Percentiles rank a stretch among this genome's conserved stretches.
These are phyloP conservation scores for Alternaria atra DNA, from an alignment of 2,329 filamentous ascomycete genomes.

Conservation along the genomic window DNA sequence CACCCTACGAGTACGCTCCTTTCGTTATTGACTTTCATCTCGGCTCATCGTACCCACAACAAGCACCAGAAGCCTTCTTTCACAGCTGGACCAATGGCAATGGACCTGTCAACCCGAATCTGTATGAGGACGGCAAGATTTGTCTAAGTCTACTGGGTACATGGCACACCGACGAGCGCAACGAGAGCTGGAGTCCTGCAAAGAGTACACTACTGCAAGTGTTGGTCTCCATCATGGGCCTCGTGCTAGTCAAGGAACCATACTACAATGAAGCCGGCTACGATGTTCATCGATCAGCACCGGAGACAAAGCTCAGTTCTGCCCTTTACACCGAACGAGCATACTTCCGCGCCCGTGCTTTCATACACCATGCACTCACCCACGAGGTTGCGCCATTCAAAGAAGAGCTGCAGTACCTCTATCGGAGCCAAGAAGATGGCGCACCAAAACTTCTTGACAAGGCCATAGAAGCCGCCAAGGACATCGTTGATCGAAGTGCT, in stretches of 20 bases:
- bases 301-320: slow-evolving; percentile 57
- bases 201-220: slow-evolving; percentile 66
- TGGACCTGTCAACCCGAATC: slow-evolving; percentile 67
- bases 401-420: slow-evolving; percentile 64
- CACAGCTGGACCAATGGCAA: slow-evolving; percentile 65
- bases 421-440: slow-evolving; percentile 48
- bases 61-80: slow-evolving; percentile 65
- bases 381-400: slow-evolving; percentile 57
- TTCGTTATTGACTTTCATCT: slow-evolving; percentile 69
- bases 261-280: slow-evolving; percentile 73
- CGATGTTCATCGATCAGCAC: slow-evolving; percentile 59
- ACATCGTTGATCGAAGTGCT: slow-evolving; percentile 53
- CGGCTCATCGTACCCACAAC: slow-evolving; percentile 58
- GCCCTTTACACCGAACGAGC: slow-evolving; percentile 64
- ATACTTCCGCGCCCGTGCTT: slow-evolving; percentile 62
- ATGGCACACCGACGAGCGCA: slow-evolving; percentile 63
- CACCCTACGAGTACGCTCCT: slow-evolving; percentile 68
- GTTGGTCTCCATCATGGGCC: slow-evolving; percentile 64
- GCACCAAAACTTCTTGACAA: slow-evolving; percentile 55
- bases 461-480: slow-evolving; percentile 55
- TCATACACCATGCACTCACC: slow-evolving; percentile 59
- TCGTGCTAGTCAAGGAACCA: slow-evolving; percentile 67
- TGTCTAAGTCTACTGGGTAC: slow-evolving; percentile 68
- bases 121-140: slow-evolving; percentile 70
- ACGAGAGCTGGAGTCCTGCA: slow-evolving; percentile 63